Conservation (phyloP, 2,329 filamentous ascomycete genomes). For the Calonectria multiphialidica region DNA sequence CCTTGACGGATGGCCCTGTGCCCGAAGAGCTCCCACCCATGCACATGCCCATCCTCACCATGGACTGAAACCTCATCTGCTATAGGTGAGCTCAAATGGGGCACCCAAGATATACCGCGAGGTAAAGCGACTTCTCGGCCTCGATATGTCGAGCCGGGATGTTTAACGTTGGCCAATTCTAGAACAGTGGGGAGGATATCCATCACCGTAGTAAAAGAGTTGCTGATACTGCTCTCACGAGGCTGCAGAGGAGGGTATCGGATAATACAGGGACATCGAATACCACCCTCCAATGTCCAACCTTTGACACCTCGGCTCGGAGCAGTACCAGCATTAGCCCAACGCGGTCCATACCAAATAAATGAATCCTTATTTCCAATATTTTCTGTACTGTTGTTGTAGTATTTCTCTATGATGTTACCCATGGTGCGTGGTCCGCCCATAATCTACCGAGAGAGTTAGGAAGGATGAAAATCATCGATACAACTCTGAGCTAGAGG, state of each 20-base stretch:
- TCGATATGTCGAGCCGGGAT: slow-evolving; percentile 49
- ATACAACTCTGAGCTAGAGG: neutral
- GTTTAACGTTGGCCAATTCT: slow-evolving; percentile 57
- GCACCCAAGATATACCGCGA: slow-evolving; percentile 53
- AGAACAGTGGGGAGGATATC: slow-evolving; percentile 62
- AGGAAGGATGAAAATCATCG: neutral
- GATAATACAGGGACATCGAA: slow-evolving; percentile 31
- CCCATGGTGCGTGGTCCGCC: slow-evolving; percentile 29
- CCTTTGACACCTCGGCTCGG: slow-evolving; percentile 53
- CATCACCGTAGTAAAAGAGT: slow-evolving; percentile 57
- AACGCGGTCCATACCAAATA: slow-evolving; percentile 71
- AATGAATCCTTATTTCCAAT: slow-evolving; percentile 68
- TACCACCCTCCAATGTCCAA: slow-evolving; percentile 44
- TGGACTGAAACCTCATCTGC: slow-evolving; percentile 56
- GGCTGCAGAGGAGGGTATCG: slow-evolving; percentile 48
- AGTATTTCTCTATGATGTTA: slow-evolving; percentile 51
- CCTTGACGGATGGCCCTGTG: slow-evolving; percentile 64
- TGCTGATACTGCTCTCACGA: slow-evolving; percentile 48
- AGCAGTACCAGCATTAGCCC: slow-evolving; percentile 58
- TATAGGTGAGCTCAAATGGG: slow-evolving; percentile 33
- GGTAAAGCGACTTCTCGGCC: slow-evolving; percentile 62
- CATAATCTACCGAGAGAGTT: slow-evolving; percentile 44
- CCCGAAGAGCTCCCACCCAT: slow-evolving; percentile 69
- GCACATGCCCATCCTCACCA: slow-evolving; percentile 61
- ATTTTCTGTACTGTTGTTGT: slow-evolving; percentile 64